Conservation (phyloP, 352 stramenopile genomes). For the Globisporangium paroecandrum region DNA sequence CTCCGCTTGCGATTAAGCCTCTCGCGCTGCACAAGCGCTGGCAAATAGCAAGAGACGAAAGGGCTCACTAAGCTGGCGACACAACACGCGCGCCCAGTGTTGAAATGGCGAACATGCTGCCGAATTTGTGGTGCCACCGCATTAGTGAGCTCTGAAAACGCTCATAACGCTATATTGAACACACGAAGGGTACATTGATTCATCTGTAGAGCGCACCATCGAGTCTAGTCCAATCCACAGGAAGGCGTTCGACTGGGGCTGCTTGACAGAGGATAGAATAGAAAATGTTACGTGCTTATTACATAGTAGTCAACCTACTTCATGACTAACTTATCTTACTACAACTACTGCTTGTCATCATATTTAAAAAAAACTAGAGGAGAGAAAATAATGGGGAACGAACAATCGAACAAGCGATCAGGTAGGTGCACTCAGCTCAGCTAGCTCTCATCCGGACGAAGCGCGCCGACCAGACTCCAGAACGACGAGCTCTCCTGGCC, state of each 20-base stretch:
- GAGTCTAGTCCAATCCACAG: neutral
- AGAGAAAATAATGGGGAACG: constrained; percentile 4
- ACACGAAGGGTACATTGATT: neutral
- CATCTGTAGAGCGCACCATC: neutral
- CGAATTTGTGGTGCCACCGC: too few relatives aligned
- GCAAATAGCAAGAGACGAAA: too few relatives aligned
- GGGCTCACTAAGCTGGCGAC: too few relatives aligned
- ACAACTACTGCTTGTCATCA: neutral
- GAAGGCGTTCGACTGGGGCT: neutral
- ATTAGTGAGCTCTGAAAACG: too few relatives aligned
- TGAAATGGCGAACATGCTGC: too few relatives aligned
- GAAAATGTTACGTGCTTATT: neutral
- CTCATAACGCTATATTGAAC: neutral
- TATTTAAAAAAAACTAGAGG: neutral
- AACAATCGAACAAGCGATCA: neutral
- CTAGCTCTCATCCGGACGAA: constrained; percentile 29
- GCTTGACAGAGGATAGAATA: neutral
- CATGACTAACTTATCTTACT: neutral
- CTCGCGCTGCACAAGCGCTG: too few relatives aligned
- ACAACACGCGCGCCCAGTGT: too few relatives aligned
- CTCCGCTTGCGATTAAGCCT: too few relatives aligned
- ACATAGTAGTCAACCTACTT: neutral
- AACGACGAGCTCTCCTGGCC: constrained; percentile 69
- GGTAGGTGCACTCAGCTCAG: neutral
- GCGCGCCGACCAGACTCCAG: constrained; percentile 56